Base-by-base conservation (phyloP, 2,329 filamentous ascomycete genomes). In the Colletotrichum acutatum region DNA sequence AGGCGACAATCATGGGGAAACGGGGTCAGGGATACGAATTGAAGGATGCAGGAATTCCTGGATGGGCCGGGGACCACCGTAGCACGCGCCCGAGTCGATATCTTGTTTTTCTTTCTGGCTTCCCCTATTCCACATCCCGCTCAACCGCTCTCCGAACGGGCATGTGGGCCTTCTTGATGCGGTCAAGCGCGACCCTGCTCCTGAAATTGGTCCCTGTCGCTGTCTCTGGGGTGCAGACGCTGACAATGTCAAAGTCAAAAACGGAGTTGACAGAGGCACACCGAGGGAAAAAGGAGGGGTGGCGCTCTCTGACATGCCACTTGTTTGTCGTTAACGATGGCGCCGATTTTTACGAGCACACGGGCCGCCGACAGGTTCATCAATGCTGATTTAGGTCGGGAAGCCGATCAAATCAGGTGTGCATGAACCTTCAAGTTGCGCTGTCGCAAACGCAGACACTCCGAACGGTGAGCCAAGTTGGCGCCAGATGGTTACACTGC, bases 41-140 rank as follows among this genome's bases (percentile, higher is more conserved):
- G 34, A 54, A 61, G 65, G 32, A 30, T 28, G 22, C 12, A 42
- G 37, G 32, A 57, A 53, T 59, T 66, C 53, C 37, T 52, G 28
- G 54, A 32, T 22, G 34, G 12, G 61, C 37, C 32, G 61, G 53
- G 67, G 37, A 49, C 42, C 42, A 49, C 42, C 42, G 42, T 49
- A 49, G 16, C 30, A 58, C 61, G 42, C 46, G 56, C 28, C 28
- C 49, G 60, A 58, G 37, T 34, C 64, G 28, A 32, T 12, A 42
- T 63, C 49, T 54, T 42, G 62, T 58, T 37, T 53, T 68, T 49
- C 34, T 62, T 53, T 62, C 28, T 37, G 57, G 49, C 49, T 49
- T 63, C 69, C 37, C 69, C 58, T 49, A 59, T 72, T 69, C 65
- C 69, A 64, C 59, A 53, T 62, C 64, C 68, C 46, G 60, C 28